A percentile compares a stretch with the other conserved stretches of the same genome.
These are phyloP conservation scores for Cicer chorassanicum DNA, from an alignment of 306 rosid species.

Conservation along the genomic window DNA sequence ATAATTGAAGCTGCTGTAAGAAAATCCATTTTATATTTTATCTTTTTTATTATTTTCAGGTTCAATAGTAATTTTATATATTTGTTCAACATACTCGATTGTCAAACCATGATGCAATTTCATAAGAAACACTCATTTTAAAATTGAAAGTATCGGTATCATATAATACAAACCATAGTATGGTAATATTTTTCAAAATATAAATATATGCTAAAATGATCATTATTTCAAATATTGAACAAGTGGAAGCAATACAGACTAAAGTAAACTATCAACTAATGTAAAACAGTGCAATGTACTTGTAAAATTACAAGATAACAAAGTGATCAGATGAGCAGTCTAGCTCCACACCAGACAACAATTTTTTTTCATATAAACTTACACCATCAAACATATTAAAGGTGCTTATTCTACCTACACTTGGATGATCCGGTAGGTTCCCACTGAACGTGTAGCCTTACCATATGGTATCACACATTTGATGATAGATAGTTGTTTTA, in stretches of 20 bases:
- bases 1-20: neutral
- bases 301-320: slow-evolving; percentile 31
- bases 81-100: neutral
- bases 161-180: neutral
- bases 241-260: neutral
- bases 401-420: slow-evolving; percentile 53
- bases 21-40: slow-evolving; percentile 5
- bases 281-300: neutral
- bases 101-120: neutral
- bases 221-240: neutral
- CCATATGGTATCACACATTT: slow-evolving; percentile 55
- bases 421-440: slow-evolving; percentile 51
- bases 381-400: slow-evolving; percentile 38
- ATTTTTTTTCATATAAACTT: slow-evolving; percentile 34
- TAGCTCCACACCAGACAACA: slow-evolving; percentile 4
- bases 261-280: slow-evolving; percentile 1
- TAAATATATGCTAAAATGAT: slow-evolving; percentile 10
- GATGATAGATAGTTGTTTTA: slow-evolving; percentile 45
- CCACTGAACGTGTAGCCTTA: slow-evolving; percentile 52
- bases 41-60: neutral
- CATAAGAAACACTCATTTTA: neutral
- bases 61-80: neutral
- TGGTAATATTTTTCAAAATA: slow-evolving; percentile 9
- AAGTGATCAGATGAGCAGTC: slow-evolving; percentile 23
- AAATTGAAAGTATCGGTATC: slow-evolving; percentile 9